phyloP scores from a whole-genome alignment of 331 rosid genomes.

The Phaseolus coccineus region DNA sequence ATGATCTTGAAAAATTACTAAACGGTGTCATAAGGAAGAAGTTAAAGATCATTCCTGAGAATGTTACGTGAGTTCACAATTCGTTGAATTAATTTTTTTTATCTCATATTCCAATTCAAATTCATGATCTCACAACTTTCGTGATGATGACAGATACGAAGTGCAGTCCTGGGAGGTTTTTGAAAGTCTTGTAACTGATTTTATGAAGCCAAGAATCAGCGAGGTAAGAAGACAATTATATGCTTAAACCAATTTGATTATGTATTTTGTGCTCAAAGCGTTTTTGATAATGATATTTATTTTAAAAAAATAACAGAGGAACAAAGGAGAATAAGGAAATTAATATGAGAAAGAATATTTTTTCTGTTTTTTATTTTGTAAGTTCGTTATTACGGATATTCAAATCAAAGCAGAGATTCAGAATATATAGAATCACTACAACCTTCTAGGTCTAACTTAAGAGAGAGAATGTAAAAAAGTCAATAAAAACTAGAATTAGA shows the following conservation, averaged over 20 bases:
- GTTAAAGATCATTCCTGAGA: background rate
- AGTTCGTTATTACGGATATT: too few relatives aligned
- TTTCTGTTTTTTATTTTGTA: too few relatives aligned
- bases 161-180: background rate
- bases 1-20: background rate
- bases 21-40: background rate
- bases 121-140: background rate
- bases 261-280: background rate
- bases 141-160: background rate
- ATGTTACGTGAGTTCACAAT: background rate
- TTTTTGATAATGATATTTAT: background rate
- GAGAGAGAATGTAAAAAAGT: too few relatives aligned
- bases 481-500: too few relatives aligned
- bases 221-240: background rate
- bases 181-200: background rate
- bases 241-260: background rate
- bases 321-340: too few relatives aligned
- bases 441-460: too few relatives aligned
- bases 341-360: too few relatives aligned
- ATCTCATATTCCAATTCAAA: background rate
- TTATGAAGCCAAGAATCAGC: conserved; percentile 11
- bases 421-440: too few relatives aligned
- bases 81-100: background rate
- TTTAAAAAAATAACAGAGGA: too few relatives aligned
- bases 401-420: too few relatives aligned